Conservation (phyloP, 495 filamentous ascomycete genomes). For the Friedmanniomyces simplex region DNA sequence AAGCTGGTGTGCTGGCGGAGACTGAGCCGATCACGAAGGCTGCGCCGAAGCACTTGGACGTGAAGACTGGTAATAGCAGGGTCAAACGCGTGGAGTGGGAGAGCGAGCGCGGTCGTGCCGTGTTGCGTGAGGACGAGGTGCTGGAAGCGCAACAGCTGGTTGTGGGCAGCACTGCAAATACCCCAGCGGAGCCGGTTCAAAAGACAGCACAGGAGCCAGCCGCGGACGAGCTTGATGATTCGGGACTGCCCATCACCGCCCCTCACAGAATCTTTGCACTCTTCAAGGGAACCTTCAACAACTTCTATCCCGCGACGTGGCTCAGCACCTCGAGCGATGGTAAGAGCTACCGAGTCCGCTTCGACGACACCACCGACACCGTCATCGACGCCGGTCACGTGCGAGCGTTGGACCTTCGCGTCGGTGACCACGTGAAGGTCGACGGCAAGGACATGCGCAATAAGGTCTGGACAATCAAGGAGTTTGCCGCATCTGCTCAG, state of each 20-base stretch:
- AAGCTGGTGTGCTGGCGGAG: background rate
- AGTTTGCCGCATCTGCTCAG: slow-evolving; percentile 25
- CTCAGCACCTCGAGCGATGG: slow-evolving; percentile 16
- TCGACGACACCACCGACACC: slow-evolving; percentile 33
- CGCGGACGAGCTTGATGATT: background rate
- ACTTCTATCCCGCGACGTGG: slow-evolving; percentile 35
- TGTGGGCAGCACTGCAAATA: background rate
- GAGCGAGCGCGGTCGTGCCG: background rate
- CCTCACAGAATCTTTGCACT: slow-evolving; percentile 32
- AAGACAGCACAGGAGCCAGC: background rate
- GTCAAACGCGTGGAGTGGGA: background rate
- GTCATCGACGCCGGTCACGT: slow-evolving; percentile 20
- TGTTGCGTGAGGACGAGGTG: background rate
- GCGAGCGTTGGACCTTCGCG: slow-evolving; percentile 26
- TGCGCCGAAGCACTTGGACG: background rate
- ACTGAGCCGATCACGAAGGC: background rate
- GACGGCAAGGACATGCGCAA: slow-evolving; percentile 29
- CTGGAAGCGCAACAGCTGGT: background rate
- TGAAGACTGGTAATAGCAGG: background rate
- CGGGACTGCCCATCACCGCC: background rate
- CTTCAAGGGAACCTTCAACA: slow-evolving; percentile 27
- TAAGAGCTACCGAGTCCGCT: slow-evolving; percentile 23
- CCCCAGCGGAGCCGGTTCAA: background rate
- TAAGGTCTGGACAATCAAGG: slow-evolving; percentile 29
- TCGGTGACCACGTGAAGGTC: slow-evolving; percentile 35